Conservation (phyloP, 495 filamentous ascomycete species). For the Aspergillus conjunctus region DNA sequence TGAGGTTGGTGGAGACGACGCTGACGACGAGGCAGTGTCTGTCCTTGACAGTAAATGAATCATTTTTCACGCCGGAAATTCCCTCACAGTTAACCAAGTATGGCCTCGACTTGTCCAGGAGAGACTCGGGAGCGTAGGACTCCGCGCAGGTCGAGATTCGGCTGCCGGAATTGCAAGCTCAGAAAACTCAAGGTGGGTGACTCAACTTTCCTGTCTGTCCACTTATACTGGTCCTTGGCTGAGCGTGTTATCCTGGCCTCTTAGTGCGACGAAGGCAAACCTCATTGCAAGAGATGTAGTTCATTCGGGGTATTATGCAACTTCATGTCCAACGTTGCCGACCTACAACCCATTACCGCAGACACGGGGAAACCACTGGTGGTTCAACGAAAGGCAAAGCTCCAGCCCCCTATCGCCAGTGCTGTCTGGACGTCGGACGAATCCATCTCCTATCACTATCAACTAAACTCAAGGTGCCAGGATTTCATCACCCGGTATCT, state of each 20-base stretch:
- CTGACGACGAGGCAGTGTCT: too few species aligned
- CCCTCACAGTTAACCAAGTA: constrained; percentile 20
- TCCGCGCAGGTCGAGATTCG: constrained; percentile 41
- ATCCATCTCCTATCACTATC: constrained; percentile 35
- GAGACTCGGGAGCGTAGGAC: constrained; percentile 15
- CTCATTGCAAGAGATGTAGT: constrained; percentile 46
- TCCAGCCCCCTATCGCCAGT: constrained; percentile 30
- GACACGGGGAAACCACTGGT: constrained; percentile 26
- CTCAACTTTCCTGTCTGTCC: too few species aligned
- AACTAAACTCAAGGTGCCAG: constrained; percentile 39
- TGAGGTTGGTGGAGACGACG: too few species aligned
- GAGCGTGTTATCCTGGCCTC: constrained; percentile 5
- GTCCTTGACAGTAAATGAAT: too few species aligned
- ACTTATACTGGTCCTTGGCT: constrained; percentile 17
- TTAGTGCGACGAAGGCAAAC: constrained; percentile 51
- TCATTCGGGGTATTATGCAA: constrained; percentile 49
- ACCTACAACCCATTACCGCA: constrained; percentile 40
- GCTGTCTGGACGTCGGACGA: constrained; percentile 36
- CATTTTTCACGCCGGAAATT: constrained; percentile 14
- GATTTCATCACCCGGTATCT: constrained; percentile 44
- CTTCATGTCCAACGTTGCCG: constrained; percentile 38
- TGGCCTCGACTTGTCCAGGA: constrained; percentile 25
- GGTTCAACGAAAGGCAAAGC: constrained; percentile 20
- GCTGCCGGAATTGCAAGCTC: constrained; percentile 55
- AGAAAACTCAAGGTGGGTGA: constrained; percentile 50